These are phyloP conservation scores for Pisolithus sp. DNA, from an alignment of 768 basidiomycete genomes.

Conservation along the genomic window DNA sequence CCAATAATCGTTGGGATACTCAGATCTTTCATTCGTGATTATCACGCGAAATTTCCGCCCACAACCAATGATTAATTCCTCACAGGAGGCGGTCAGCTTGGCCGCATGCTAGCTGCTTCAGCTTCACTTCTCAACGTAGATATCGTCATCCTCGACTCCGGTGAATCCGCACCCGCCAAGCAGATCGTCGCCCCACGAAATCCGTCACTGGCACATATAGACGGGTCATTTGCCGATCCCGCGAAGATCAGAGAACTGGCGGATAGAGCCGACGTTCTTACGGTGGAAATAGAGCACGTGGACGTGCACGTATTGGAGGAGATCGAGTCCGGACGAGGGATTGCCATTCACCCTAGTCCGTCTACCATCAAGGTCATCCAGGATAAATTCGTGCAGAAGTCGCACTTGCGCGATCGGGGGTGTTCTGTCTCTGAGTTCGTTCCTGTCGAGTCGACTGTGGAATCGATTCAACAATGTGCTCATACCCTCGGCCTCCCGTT, in stretches of 20 bases:
- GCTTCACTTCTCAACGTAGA: constrained; percentile 84
- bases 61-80: no score
- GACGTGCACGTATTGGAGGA: constrained; percentile 65
- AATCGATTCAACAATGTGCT: constrained; percentile 48
- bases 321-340: constrained; percentile 23
- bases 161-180: constrained; percentile 80
- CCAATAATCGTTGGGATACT: constrained; percentile 5
- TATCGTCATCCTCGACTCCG: constrained; percentile 79
- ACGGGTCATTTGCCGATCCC: constrained; percentile 84
- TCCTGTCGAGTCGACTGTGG: constrained; percentile 46
- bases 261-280: constrained; percentile 74
- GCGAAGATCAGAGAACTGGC: constrained; percentile 77
- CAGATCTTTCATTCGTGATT: constrained; percentile 7
- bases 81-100: constrained; percentile 92
- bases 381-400: constrained; percentile 62
- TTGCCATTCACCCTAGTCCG: constrained; percentile 68
- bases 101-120: constrained; percentile 91
- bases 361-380: constrained; percentile 82
- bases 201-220: constrained; percentile 55
- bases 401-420: constrained; percentile 43
- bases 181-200: constrained; percentile 62
- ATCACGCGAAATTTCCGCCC: background rate
- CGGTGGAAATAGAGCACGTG: constrained; percentile 97
- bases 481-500: constrained; percentile 71
- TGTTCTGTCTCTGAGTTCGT: constrained; percentile 57